phyloP scores from a whole-genome alignment of 352 stramenopile species.

The Phytophthora crassamura region DNA sequence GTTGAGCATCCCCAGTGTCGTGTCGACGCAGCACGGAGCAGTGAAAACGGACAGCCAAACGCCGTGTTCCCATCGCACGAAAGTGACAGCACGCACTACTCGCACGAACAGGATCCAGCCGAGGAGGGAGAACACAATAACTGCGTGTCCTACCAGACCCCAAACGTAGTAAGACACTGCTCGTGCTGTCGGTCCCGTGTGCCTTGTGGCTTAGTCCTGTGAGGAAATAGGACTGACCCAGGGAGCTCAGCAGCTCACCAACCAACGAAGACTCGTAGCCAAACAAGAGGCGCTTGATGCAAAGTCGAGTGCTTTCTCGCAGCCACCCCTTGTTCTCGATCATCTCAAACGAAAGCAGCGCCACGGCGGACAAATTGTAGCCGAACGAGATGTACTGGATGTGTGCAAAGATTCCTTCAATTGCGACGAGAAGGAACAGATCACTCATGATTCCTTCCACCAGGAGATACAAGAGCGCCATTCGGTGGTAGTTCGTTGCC shows the following conservation, averaged over 20 bases:
- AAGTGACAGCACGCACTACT: background rate
- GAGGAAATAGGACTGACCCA: slow-evolving; percentile 7
- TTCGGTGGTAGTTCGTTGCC: slow-evolving; percentile 22
- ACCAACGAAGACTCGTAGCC: slow-evolving; percentile 22
- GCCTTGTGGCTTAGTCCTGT: slow-evolving; percentile 14
- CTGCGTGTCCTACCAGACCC: slow-evolving; percentile 11
- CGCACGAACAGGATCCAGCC: slow-evolving; percentile 14
- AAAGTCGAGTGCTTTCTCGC: background rate
- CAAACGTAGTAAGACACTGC: slow-evolving; percentile 26
- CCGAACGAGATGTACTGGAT: slow-evolving; percentile 28
- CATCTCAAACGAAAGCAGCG: slow-evolving; percentile 28
- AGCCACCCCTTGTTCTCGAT: slow-evolving; percentile 18
- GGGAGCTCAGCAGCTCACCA: slow-evolving; percentile 16
- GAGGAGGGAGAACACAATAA: slow-evolving; percentile 22
- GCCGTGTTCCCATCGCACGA: slow-evolving; percentile 5
- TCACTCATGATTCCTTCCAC: slow-evolving; percentile 30
- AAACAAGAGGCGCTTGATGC: slow-evolving; percentile 22
- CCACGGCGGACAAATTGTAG: slow-evolving; percentile 31
- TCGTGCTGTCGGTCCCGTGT: slow-evolving; percentile 8
- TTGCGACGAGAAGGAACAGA: slow-evolving; percentile 26
- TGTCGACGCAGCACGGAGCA: slow-evolving; percentile 19
- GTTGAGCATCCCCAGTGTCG: background rate
- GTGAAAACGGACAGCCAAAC: slow-evolving; percentile 4
- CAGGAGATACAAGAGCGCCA: slow-evolving; percentile 23
- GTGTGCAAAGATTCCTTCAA: slow-evolving; percentile 17